Evolutionary conservation across 179 eudicot genomes (phyloP).

Genomic region (Silene coronaria): DNA sequence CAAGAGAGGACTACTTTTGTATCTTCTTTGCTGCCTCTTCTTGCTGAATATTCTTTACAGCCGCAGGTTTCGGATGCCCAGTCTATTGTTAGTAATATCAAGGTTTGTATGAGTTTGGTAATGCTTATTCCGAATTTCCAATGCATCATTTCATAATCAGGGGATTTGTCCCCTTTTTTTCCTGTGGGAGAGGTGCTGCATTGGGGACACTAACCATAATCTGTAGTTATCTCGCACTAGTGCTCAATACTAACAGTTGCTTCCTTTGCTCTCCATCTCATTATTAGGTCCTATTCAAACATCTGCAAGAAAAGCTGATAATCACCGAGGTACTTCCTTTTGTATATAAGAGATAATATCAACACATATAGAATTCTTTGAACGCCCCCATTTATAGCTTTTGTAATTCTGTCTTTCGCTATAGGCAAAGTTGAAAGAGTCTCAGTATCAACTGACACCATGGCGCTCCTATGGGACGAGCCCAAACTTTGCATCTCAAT

Average conservation of each 20-base stretch:
- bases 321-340: slow-evolving; percentile 59
- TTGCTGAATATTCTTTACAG: slow-evolving; percentile 76
- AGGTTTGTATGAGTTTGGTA: slow-evolving; percentile 44
- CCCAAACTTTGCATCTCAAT: slow-evolving; percentile 45
- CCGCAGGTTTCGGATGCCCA: slow-evolving; percentile 87
- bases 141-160: neutral
- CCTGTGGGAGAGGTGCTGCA: neutral
- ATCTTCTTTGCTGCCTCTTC: slow-evolving; percentile 79
- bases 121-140: neutral
- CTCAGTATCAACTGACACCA: slow-evolving; percentile 81
- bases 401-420: slow-evolving; percentile 8
- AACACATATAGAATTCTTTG: neutral
- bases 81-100: slow-evolving; percentile 78
- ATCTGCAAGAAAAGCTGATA: slow-evolving; percentile 78
- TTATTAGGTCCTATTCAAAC: slow-evolving; percentile 70
- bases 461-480: slow-evolving; percentile 60
- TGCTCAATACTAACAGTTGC: slow-evolving; percentile 14
- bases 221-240: neutral
- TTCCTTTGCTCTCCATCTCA: slow-evolving; percentile 22
- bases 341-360: neutral
- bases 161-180: neutral
- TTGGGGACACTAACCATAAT: neutral
- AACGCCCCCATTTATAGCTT: neutral
- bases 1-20: slow-evolving; percentile 83
- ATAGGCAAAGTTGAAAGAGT: slow-evolving; percentile 83